A percentile compares a stretch with the other conserved stretches of the same genome.
Conservation (phyloP, 2,329 filamentous ascomycete genomes). For the Thermomyces lanuginosus region DNA sequence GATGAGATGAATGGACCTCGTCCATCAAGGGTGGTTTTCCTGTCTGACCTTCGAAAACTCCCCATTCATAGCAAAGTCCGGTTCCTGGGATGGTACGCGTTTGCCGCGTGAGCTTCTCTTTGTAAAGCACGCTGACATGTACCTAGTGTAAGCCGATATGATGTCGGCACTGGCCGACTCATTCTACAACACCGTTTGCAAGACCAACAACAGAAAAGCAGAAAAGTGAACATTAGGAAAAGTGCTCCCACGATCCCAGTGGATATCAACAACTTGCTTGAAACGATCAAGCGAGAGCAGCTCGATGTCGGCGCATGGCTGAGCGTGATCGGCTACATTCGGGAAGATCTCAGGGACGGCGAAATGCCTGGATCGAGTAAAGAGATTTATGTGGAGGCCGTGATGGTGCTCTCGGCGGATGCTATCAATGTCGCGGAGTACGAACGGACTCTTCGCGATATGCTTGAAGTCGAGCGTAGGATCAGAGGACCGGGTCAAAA, state of each 20-base stretch:
- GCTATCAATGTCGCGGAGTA: conserved; percentile 57
- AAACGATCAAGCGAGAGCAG: conserved; percentile 45
- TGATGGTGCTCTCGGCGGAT: conserved; percentile 63
- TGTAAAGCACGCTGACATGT: conserved; percentile 9
- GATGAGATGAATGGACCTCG: conserved; percentile 39
- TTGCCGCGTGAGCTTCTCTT: conserved; percentile 1
- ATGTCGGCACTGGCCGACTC: conserved; percentile 42
- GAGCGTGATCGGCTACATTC: conserved; percentile 72
- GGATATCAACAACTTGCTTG: conserved; percentile 55
- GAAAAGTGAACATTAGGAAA: conserved; percentile 9
- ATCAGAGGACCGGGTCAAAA: conserved; percentile 7
- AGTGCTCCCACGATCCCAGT: conserved; percentile 40
- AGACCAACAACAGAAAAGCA: conserved; percentile 9
- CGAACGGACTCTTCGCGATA: conserved; percentile 39
- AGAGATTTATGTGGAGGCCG: conserved; percentile 46
- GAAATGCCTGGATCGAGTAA: conserved; percentile 8
- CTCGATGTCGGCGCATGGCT: conserved; percentile 68
- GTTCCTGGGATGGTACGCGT: conserved; percentile 72
- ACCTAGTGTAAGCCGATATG: conserved; percentile 43
- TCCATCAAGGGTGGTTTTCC: conserved; percentile 48
- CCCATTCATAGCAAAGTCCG: conserved; percentile 61
- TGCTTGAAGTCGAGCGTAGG: conserved; percentile 18
- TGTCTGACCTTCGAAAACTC: conserved; percentile 41
- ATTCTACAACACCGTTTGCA: conserved; percentile 51
- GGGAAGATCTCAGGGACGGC: conserved; percentile 10